These are phyloP conservation scores for Epichloe coenophiala DNA, from an alignment of 2,329 filamentous ascomycete species.

Conservation along the genomic window DNA sequence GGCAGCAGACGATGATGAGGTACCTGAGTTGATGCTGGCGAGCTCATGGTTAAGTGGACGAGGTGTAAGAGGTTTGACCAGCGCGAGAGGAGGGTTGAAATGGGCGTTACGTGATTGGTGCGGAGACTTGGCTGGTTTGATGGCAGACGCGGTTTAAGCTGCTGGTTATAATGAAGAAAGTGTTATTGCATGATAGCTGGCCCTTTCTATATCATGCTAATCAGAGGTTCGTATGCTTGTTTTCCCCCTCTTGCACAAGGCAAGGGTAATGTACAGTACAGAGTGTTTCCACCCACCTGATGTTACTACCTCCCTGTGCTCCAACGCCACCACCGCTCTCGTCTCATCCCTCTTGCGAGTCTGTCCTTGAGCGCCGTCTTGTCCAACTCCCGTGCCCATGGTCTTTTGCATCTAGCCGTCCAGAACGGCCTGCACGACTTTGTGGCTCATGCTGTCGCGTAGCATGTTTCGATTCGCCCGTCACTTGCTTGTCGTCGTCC, in stretches of 20 bases:
- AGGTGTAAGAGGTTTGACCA: too few species aligned
- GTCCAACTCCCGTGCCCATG: background rate
- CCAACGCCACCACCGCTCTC: background rate
- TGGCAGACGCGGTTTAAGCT: too few species aligned
- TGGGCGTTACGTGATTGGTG: too few species aligned
- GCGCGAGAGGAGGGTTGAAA: too few species aligned
- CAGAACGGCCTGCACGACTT: background rate
- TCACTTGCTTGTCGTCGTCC: background rate
- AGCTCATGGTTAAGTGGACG: too few species aligned
- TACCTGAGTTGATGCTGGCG: slow-evolving; percentile 17
- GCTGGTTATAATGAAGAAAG: too few species aligned
- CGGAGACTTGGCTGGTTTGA: too few species aligned
- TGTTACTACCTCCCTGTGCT: background rate
- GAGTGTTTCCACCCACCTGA: background rate
- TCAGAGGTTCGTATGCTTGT: too few species aligned
- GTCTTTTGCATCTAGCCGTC: background rate
- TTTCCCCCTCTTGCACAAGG: too few species aligned
- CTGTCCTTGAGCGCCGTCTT: background rate
- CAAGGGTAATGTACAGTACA: background rate
- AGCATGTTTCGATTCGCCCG: background rate
- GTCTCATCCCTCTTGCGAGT: background rate
- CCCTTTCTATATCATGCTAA: too few species aligned
- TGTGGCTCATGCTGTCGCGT: background rate
- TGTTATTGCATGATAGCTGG: too few species aligned
- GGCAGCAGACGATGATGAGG: slow-evolving; percentile 69